phyloP scores from a whole-genome alignment of 306 rosid genomes.

The Vigna nakashimae region DNA sequence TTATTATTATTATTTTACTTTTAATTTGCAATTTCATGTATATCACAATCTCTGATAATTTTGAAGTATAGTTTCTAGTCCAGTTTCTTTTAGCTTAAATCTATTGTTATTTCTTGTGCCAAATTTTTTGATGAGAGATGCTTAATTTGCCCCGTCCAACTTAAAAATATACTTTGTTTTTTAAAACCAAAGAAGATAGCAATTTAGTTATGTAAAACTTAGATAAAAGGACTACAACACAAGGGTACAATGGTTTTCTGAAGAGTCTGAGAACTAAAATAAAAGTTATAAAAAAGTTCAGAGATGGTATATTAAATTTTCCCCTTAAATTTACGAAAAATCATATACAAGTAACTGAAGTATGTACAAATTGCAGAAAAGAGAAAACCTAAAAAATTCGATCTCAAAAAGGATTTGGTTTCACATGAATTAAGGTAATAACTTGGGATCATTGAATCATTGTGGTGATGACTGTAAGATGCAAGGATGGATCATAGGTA shows the following conservation, averaged over 20 bases:
- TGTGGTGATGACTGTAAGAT: neutral
- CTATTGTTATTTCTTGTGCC: neutral
- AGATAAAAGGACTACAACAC: neutral
- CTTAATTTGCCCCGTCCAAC: too few species aligned
- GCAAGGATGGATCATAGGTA: neutral
- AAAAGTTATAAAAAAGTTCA: neutral
- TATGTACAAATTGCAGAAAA: neutral
- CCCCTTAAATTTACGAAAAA: neutral
- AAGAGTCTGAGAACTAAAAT: neutral
- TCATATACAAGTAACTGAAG: neutral
- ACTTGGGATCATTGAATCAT: neutral
- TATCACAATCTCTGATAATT: too few species aligned
- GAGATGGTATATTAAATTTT: neutral
- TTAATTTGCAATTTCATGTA: too few species aligned
- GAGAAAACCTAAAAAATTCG: neutral
- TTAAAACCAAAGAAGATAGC: neutral
- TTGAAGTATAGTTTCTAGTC: neutral
- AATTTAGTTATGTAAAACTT: neutral
- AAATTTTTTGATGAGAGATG: too few species aligned
- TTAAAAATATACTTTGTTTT: neutral
- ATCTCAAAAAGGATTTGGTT: slow-evolving; percentile 12
- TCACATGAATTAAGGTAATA: slow-evolving; percentile 6
- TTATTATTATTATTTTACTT: too few species aligned
- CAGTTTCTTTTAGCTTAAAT: neutral
- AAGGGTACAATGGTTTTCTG: neutral